Percentiles rank a stretch among this genome's conserved stretches.
These are phyloP conservation scores for Bipolaris sorokiniana DNA, from an alignment of 2,329 filamentous ascomycete genomes.

Conservation along the genomic window DNA sequence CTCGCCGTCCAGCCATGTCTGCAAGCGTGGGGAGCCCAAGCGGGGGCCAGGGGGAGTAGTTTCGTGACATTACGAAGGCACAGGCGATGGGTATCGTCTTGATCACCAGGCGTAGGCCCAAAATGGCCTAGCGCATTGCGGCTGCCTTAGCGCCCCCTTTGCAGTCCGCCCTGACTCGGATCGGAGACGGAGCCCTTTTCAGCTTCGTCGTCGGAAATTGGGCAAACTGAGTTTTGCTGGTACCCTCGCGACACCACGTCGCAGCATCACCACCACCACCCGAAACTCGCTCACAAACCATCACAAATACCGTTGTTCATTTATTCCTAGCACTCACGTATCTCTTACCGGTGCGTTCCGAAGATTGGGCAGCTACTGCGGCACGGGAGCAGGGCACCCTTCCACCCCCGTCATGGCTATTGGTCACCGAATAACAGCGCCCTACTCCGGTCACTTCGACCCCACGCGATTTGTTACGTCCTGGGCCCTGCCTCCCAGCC, in stretches of 20 bases:
- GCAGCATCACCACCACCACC: constrained; percentile 10
- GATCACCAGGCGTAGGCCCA: background rate
- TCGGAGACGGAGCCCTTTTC: constrained; percentile 11
- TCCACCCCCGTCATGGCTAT: constrained; percentile 31
- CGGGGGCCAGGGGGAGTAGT: constrained; percentile 20
- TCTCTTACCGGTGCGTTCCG: constrained; percentile 5
- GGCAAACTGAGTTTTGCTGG: constrained; percentile 8
- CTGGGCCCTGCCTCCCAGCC: constrained; percentile 73
- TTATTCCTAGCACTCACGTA: background rate
- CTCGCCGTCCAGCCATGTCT: constrained; percentile 19
- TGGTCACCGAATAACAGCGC: constrained; percentile 28
- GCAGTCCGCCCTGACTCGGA: background rate
- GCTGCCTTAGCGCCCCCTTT: constrained; percentile 3
- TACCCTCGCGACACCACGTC: constrained; percentile 12
- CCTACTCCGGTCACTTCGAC: constrained; percentile 49
- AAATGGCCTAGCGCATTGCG: background rate
- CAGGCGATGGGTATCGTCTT: constrained; percentile 2
- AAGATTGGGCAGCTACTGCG: background rate
- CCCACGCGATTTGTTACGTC: constrained; percentile 74
- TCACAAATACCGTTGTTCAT: background rate
- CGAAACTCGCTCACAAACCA: constrained; percentile 6
- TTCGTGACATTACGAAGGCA: constrained; percentile 9
- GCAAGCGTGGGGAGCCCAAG: constrained; percentile 28
- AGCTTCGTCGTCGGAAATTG: constrained; percentile 23
- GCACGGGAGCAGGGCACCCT: constrained; percentile 10